Evolutionary conservation across 306 rosid species (phyloP).

Genomic region (Phaseolus lunatus): DNA sequence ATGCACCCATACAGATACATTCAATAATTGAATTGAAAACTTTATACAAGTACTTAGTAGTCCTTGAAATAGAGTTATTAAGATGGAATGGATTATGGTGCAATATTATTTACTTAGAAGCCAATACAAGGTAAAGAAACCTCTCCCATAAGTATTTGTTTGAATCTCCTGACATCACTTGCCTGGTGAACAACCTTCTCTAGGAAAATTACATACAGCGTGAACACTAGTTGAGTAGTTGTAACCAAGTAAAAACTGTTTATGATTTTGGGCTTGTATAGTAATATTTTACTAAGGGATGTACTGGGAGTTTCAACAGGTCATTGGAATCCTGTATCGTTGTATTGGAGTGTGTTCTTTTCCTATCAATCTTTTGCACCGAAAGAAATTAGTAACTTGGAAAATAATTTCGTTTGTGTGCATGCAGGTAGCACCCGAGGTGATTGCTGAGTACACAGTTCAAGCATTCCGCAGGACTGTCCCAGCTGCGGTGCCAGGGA

Average conservation of each 20-base stretch:
- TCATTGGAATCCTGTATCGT: not conserved
- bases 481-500: conserved; percentile 86
- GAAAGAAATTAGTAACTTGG: not conserved
- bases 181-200: not conserved
- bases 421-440: conserved; percentile 71
- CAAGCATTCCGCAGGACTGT: conserved; percentile 79
- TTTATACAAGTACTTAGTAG: too few relatives aligned
- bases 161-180: not conserved
- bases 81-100: not conserved
- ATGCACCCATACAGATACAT: too few relatives aligned
- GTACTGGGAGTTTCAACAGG: too few relatives aligned
- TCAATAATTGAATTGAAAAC: too few relatives aligned
- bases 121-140: too few relatives aligned
- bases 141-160: not conserved
- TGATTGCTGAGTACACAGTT: conserved; percentile 80
- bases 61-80: too few relatives aligned
- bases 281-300: too few relatives aligned
- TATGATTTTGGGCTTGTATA: not conserved
- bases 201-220: not conserved
- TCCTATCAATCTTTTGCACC: not conserved
- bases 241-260: not conserved
- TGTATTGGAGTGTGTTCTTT: not conserved
- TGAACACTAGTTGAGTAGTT: not conserved
- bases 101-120: too few relatives aligned
- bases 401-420: not conserved